phyloP scores from a whole-genome alignment of 768 basidiomycete genomes.

The Tricholoma matsutake region DNA sequence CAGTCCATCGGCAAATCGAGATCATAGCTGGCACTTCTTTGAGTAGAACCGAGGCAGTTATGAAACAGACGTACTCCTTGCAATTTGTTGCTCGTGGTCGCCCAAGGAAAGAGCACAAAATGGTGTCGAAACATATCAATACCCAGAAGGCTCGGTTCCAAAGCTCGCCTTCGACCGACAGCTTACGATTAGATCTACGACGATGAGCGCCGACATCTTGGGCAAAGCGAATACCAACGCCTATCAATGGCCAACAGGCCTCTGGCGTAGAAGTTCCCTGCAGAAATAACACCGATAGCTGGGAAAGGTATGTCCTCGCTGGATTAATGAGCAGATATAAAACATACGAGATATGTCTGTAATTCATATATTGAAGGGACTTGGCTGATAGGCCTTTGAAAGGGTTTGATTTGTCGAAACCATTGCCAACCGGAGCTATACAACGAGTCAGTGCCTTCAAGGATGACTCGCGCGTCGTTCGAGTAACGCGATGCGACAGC shows the following conservation, averaged over 20 bases:
- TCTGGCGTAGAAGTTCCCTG: conserved; percentile 44
- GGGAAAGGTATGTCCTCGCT: background rate
- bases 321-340: conserved; percentile 7
- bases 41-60: background rate
- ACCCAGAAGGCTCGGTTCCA: conserved; percentile 57
- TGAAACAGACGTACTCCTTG: conserved; percentile 11
- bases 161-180: conserved; percentile 51
- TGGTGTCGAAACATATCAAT: conserved; percentile 20
- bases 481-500: conserved; percentile 59
- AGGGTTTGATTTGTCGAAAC: conserved; percentile 58
- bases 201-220: conserved; percentile 60
- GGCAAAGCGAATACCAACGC: conserved; percentile 53
- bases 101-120: conserved; percentile 17
- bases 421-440: conserved; percentile 60
- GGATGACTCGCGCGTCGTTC: conserved; percentile 43
- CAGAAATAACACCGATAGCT: conserved; percentile 42
- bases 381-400: conserved; percentile 54
- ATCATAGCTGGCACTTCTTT: conserved; percentile 54
- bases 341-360: conserved; percentile 59
- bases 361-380: conserved; percentile 65
- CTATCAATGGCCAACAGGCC: conserved; percentile 49
- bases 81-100: conserved; percentile 19
- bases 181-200: conserved; percentile 27
- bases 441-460: conserved; percentile 33
- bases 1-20: conserved; percentile 61